Evolutionary conservation across 768 basidiomycete species (phyloP).

Genomic region (Galerina marginata): DNA sequence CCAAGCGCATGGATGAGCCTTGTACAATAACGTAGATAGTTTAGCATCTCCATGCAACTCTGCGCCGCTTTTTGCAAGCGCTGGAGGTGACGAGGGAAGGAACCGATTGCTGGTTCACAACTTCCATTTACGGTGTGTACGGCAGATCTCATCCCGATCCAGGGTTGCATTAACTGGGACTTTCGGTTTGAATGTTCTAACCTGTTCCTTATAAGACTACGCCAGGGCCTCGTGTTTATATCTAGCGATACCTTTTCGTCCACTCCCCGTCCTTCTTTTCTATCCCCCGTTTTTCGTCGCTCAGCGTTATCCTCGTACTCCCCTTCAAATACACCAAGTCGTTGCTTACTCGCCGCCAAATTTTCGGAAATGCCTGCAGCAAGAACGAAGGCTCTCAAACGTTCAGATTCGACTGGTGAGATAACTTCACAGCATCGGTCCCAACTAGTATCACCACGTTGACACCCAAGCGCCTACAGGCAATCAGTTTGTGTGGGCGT

Average conservation of each 20-base stretch:
- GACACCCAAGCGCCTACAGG: constrained; percentile 28
- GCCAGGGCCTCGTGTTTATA: constrained; percentile 37
- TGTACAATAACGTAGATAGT: neutral
- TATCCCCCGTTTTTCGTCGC: constrained; percentile 20
- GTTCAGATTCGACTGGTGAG: constrained; percentile 31
- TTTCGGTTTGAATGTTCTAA: constrained; percentile 23
- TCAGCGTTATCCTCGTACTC: constrained; percentile 12
- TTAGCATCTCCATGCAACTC: neutral
- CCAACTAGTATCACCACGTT: constrained; percentile 16
- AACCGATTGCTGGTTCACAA: constrained; percentile 9
- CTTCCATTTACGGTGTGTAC: constrained; percentile 23
- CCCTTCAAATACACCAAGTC: constrained; percentile 8
- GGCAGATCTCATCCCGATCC: constrained; percentile 38
- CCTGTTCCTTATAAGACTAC: constrained; percentile 32
- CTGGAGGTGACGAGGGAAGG: neutral
- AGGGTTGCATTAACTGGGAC: constrained; percentile 27
- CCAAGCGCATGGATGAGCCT: too few species aligned
- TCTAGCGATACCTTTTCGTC: constrained; percentile 31
- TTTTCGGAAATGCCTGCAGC: constrained; percentile 35
- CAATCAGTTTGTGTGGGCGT: constrained; percentile 36
- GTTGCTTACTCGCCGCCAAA: neutral
- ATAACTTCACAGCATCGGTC: constrained; percentile 4
- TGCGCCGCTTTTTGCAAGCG: neutral
- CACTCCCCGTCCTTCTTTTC: constrained; percentile 25
- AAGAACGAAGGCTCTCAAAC: constrained; percentile 32